These are phyloP conservation scores for Saksenaea vasiformis DNA, from an alignment of 371 early-diverging fungal species.

Conservation along the genomic window DNA sequence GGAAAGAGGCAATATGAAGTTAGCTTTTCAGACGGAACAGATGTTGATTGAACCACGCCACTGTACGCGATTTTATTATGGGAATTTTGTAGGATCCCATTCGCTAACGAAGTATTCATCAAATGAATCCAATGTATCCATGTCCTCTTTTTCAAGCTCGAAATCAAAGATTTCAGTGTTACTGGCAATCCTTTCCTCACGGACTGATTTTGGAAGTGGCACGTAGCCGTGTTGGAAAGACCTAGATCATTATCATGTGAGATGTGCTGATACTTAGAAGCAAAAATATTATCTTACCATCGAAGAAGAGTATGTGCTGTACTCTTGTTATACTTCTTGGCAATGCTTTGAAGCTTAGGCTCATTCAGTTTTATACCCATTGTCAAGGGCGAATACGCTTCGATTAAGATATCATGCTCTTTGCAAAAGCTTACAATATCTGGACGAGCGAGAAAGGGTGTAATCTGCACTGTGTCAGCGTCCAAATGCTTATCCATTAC, in stretches of 20 bases:
- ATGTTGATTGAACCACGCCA: neutral
- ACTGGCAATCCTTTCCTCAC: conserved; percentile 48
- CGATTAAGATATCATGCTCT: conserved; percentile 47
- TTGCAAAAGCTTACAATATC: conserved; percentile 50
- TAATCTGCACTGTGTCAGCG: conserved; percentile 13
- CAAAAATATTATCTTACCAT: conserved; percentile 15
- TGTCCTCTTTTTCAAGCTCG: conserved; percentile 53
- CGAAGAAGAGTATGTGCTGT: conserved; percentile 47
- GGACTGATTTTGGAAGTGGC: conserved; percentile 58
- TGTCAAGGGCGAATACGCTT: conserved; percentile 62
- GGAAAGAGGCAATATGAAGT: no score
- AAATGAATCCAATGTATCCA: conserved; percentile 45
- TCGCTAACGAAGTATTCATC: conserved; percentile 39
- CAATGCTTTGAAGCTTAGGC: conserved; percentile 44
- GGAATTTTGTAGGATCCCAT: conserved; percentile 34
- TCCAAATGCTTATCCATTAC: neutral
- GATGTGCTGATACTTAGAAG: neutral
- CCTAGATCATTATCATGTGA: conserved; percentile 8
- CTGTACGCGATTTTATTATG: conserved; percentile 7
- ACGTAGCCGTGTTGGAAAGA: conserved; percentile 50
- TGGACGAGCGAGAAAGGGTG: conserved; percentile 35
- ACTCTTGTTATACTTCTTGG: conserved; percentile 41
- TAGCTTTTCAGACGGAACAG: no score
- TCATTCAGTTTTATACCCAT: conserved; percentile 53
- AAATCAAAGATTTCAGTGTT: conserved; percentile 60